These are phyloP conservation scores for Phytophthora syringae DNA, from an alignment of 352 stramenopile genomes.

Conservation along the genomic window DNA sequence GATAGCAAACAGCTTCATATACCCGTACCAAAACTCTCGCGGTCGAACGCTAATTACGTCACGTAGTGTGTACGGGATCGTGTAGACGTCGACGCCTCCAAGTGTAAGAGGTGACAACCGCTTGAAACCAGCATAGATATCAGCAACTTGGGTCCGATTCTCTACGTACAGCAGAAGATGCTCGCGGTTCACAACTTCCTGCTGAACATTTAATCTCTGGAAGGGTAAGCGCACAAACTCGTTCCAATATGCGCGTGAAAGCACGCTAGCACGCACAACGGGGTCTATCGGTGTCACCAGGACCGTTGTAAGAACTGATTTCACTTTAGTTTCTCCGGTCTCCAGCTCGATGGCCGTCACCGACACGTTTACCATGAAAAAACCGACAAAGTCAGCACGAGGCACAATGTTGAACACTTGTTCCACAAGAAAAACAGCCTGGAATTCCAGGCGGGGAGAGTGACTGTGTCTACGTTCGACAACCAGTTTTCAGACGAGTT, in stretches of 20 bases:
- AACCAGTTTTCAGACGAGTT: constrained; percentile 31
- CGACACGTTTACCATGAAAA: constrained; percentile 47
- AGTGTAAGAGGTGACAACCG: constrained; percentile 25
- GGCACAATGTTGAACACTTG: constrained; percentile 37
- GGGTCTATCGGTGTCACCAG: constrained; percentile 41
- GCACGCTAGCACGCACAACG: constrained; percentile 18
- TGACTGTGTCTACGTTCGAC: constrained; percentile 4
- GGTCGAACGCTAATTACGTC: constrained; percentile 38
- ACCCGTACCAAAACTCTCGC: constrained; percentile 37
- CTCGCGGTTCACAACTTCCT: constrained; percentile 44
- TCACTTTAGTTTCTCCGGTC: constrained; percentile 33
- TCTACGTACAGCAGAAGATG: constrained; percentile 50
- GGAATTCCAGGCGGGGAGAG: constrained; percentile 8
- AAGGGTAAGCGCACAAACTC: constrained; percentile 55
- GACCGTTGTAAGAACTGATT: constrained; percentile 26
- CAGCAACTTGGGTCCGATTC: constrained; percentile 38
- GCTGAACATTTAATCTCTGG: constrained; percentile 33
- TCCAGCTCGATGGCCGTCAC: constrained; percentile 44
- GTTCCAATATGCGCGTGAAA: constrained; percentile 33
- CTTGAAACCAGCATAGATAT: constrained; percentile 47
- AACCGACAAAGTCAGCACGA: constrained; percentile 47
- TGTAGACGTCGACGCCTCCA: constrained; percentile 38
- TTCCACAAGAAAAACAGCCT: constrained; percentile 19
- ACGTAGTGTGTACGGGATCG: constrained; percentile 41
- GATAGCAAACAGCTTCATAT: constrained; percentile 49